Conservation (phyloP, 2,329 filamentous ascomycete species). For the Diplodia seriata region DNA sequence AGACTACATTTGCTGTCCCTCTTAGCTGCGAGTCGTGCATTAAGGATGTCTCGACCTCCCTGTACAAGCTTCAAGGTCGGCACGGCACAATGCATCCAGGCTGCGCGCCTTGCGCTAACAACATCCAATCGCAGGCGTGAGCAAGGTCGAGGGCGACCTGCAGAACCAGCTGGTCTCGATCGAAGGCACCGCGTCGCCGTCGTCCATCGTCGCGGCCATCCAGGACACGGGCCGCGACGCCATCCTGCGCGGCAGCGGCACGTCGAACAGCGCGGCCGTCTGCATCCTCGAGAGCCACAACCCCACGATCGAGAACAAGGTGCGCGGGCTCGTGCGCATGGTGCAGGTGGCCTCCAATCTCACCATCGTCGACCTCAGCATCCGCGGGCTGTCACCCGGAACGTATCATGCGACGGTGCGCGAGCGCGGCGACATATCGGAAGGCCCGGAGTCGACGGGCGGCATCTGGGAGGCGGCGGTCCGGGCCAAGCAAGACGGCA, state of each 20-base stretch:
- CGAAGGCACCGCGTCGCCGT: slow-evolving; percentile 89
- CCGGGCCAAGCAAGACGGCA: slow-evolving; percentile 50
- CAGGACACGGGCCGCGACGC: slow-evolving; percentile 91
- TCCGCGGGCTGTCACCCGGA: slow-evolving; percentile 81
- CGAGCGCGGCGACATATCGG: slow-evolving; percentile 83
- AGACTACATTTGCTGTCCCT: slow-evolving; percentile 95
- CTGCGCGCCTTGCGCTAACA: slow-evolving; percentile 21
- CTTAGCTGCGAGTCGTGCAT: slow-evolving; percentile 91
- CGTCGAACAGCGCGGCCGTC: slow-evolving; percentile 85
- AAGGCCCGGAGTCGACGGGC: slow-evolving; percentile 82
- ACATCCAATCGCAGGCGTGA: slow-evolving; percentile 65
- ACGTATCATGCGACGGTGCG: slow-evolving; percentile 85
- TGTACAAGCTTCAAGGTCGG: slow-evolving; percentile 74
- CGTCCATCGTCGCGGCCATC: slow-evolving; percentile 85
- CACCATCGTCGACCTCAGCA: slow-evolving; percentile 85
- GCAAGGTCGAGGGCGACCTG: slow-evolving; percentile 81
- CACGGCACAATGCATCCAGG: neutral
- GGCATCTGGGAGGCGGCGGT: slow-evolving; percentile 73
- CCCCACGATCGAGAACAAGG: slow-evolving; percentile 65
- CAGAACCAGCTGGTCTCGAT: slow-evolving; percentile 83
- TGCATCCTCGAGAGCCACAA: slow-evolving; percentile 92
- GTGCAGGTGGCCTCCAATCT: slow-evolving; percentile 82
- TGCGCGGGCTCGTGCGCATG: slow-evolving; percentile 89
- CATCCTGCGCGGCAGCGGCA: slow-evolving; percentile 87
- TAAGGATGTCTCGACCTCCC: slow-evolving; percentile 79